Evolutionary conservation across 108 stramenopile species (phyloP).

Genomic region (Craspedostauros australis): DNA sequence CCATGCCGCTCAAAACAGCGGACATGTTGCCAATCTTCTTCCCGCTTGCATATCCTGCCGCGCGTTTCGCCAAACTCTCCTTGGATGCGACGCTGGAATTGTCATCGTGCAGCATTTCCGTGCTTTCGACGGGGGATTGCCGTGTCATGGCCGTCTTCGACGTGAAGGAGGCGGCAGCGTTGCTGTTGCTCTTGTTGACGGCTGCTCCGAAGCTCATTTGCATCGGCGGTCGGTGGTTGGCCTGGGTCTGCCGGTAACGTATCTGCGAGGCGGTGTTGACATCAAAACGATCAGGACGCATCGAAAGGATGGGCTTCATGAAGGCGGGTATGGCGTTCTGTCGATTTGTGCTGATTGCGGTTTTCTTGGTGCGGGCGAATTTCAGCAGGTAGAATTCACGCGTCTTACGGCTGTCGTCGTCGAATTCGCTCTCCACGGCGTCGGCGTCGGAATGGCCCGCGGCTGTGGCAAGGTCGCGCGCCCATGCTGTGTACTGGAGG

Average conservation of each 20-base stretch:
- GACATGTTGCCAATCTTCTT: slow-evolving; percentile 42
- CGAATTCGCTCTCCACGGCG: slow-evolving; percentile 64
- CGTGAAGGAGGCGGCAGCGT: too few species aligned
- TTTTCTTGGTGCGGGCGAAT: slow-evolving; percentile 32
- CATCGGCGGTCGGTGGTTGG: too few species aligned
- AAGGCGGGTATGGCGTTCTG: slow-evolving; percentile 33
- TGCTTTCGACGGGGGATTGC: too few species aligned
- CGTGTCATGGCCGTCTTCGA: too few species aligned
- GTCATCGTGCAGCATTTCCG: too few species aligned
- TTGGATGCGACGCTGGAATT: too few species aligned
- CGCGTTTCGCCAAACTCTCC: slow-evolving; percentile 38
- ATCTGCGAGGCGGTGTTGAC: slow-evolving; percentile 43
- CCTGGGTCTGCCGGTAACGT: slow-evolving; percentile 26
- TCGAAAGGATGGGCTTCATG: slow-evolving; percentile 30
- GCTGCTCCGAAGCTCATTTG: too few species aligned
- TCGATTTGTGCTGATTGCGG: not conserved
- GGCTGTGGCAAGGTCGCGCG: slow-evolving; percentile 69
- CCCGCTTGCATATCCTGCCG: slow-evolving; percentile 44
- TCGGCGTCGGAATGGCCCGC: slow-evolving; percentile 78
- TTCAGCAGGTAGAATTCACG: slow-evolving; percentile 78
- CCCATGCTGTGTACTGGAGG: slow-evolving; percentile 73
- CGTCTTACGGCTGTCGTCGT: slow-evolving; percentile 58
- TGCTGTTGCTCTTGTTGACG: slow-evolving; percentile 2
- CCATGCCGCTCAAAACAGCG: slow-evolving; percentile 48
- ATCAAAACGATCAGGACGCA: slow-evolving; percentile 28